A percentile compares a stretch with the other conserved stretches of the same genome.
Conservation (phyloP, 805 yeast species). For the Metschnikowia anglica region DNA sequence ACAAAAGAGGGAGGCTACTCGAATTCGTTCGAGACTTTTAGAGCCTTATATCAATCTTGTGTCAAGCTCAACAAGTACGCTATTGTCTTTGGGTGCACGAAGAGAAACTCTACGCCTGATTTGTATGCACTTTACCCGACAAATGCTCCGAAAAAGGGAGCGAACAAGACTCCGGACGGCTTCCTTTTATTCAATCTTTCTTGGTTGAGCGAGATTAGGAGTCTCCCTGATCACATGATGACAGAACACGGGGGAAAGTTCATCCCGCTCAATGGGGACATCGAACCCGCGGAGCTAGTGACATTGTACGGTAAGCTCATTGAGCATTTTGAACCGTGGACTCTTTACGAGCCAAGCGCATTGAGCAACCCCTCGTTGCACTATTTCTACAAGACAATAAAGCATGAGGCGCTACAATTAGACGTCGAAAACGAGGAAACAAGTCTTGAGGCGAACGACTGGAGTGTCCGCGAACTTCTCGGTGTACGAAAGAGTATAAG, state of each 20-base stretch:
- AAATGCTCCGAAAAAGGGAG: constrained; percentile 4
- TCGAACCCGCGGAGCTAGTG: constrained; percentile 21
- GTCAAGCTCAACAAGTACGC: constrained; percentile 53
- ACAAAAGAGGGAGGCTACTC: constrained; percentile 40
- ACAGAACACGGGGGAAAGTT: constrained; percentile 11
- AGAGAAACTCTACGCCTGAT: constrained; percentile 53
- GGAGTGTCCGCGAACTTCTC: constrained; percentile 14
- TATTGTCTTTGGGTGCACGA: constrained; percentile 68
- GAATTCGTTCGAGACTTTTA: constrained; percentile 67
- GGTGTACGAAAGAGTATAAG: constrained; percentile 8
- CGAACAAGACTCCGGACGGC: constrained; percentile 56
- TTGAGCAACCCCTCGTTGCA: constrained; percentile 66
- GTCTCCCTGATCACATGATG: constrained; percentile 48
- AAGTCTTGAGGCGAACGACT: constrained; percentile 17
- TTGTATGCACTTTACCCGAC: constrained; percentile 64
- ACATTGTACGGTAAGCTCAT: constrained; percentile 26
- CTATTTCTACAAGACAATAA: constrained; percentile 63
- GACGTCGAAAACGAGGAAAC: constrained; percentile 27
- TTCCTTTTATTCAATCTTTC: constrained; percentile 70
- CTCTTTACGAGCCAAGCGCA: constrained; percentile 53
- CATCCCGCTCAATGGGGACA: constrained; percentile 12
- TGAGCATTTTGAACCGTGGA: constrained; percentile 41
- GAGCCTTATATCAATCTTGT: constrained; percentile 65
- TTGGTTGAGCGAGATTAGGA: constrained; percentile 70
- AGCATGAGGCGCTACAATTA: constrained; percentile 63